These are phyloP conservation scores for Massariosphaeria phaeospora DNA, from an alignment of 495 filamentous ascomycete species.

Conservation along the genomic window DNA sequence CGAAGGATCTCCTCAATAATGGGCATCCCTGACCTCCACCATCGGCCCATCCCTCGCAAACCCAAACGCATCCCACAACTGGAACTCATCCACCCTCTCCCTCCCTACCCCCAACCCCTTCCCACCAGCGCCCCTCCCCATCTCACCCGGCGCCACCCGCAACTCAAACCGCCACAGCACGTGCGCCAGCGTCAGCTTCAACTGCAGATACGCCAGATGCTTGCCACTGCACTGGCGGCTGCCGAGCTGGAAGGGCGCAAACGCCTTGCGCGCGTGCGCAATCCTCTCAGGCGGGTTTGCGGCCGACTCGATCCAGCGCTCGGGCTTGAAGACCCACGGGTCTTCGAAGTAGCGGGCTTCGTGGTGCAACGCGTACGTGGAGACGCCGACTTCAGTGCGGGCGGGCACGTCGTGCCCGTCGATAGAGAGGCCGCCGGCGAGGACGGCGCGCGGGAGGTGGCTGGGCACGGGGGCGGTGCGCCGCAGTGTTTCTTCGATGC, in stretches of 20 bases:
- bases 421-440: slow-evolving; percentile 54
- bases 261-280: slow-evolving; percentile 1
- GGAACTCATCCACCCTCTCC: slow-evolving; percentile 22
- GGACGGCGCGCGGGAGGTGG: slow-evolving; percentile 56
- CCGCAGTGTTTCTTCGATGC: slow-evolving; percentile 62
- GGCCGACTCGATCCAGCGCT: slow-evolving; percentile 30
- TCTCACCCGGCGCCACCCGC: slow-evolving; percentile 5
- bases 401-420: slow-evolving; percentile 49
- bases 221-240: slow-evolving; percentile 23
- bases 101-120: slow-evolving; percentile 16
- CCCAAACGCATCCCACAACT: slow-evolving; percentile 23
- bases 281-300: neutral
- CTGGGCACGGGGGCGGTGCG: slow-evolving; percentile 59
- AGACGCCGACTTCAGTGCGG: slow-evolving; percentile 39
- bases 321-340: slow-evolving; percentile 24
- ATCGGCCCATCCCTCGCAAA: slow-evolving; percentile 21
- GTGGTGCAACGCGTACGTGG: slow-evolving; percentile 30
- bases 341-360: slow-evolving; percentile 20
- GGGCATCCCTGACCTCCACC: slow-evolving; percentile 21
- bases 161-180: slow-evolving; percentile 24
- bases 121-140: slow-evolving; percentile 9
- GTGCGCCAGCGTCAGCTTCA: slow-evolving; percentile 22
- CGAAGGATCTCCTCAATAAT: neutral
- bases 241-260: slow-evolving; percentile 25
- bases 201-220: slow-evolving; percentile 22